phyloP scores from a whole-genome alignment of 495 filamentous ascomycete genomes.

The Aspergillus kassunensis region DNA sequence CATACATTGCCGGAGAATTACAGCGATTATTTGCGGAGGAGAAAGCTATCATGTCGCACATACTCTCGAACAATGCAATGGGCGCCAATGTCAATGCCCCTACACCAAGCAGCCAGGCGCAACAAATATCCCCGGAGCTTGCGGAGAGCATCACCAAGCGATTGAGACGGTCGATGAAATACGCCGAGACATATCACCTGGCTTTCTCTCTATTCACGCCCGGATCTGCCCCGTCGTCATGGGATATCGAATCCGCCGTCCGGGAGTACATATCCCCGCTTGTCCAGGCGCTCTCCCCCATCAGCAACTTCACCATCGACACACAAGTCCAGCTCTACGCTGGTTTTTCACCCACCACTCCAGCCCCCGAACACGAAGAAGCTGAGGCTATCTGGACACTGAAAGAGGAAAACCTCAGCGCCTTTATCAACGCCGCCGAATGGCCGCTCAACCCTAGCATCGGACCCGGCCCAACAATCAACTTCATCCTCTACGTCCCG shows the following conservation, averaged over 20 bases:
- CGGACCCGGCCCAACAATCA: conserved; percentile 86
- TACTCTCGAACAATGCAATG: conserved; percentile 54
- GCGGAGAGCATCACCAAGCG: conserved; percentile 52
- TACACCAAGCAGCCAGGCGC: conserved; percentile 25
- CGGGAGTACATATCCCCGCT: conserved; percentile 78
- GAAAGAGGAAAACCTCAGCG: conserved; percentile 81
- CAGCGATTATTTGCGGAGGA: conserved; percentile 82
- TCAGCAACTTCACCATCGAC: conserved; percentile 95
- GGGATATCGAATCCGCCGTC: conserved; percentile 86
- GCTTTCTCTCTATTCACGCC: conserved; percentile 94
- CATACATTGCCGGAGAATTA: conserved; percentile 75
- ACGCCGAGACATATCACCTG: conserved; percentile 89
- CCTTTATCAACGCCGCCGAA: conserved; percentile 95
- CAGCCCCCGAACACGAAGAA: conserved; percentile 51
- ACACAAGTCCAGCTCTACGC: conserved; percentile 96
- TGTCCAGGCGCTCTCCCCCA: conserved; percentile 67
- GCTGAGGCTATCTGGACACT: conserved; percentile 57
- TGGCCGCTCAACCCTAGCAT: conserved; percentile 96
- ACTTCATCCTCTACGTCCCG: conserved; percentile 88
- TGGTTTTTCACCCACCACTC: conserved; percentile 68
- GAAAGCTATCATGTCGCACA: conserved; percentile 79
- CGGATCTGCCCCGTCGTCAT: conserved; percentile 70
- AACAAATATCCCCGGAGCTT: conserved; percentile 39
- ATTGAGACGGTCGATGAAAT: conserved; percentile 80
- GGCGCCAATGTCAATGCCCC: conserved; percentile 25